These are phyloP conservation scores for Zopfochytrium polystomum DNA, from an alignment of 371 early-diverging fungal genomes.

Conservation along the genomic window DNA sequence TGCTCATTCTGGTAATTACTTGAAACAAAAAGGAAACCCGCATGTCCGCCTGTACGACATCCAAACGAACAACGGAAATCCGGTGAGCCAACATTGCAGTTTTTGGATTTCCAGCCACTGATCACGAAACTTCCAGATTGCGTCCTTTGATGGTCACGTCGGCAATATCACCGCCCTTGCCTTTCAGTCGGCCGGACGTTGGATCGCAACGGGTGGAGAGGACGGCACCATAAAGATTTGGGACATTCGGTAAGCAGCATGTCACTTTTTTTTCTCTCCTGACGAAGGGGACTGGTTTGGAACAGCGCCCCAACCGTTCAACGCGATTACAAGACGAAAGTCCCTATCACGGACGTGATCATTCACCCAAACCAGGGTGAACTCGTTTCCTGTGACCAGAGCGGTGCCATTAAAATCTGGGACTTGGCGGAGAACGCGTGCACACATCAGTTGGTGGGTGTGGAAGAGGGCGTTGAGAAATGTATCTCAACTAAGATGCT, in stretches of 20 bases:
- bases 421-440: conserved; percentile 85
- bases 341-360: conserved; percentile 88
- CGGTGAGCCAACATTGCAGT: conserved; percentile 51
- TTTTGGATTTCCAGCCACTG: too few species aligned
- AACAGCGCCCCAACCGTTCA: conserved; percentile 70
- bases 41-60: conserved; percentile 82
- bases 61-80: conserved; percentile 72
- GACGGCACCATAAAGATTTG: conserved; percentile 91
- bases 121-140: conserved; percentile 53
- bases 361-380: conserved; percentile 96
- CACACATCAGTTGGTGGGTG: conserved; percentile 82
- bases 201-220: conserved; percentile 91
- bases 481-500: too few species aligned
- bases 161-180: conserved; percentile 89
- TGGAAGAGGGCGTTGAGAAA: too few species aligned
- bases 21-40: conserved; percentile 61
- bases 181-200: conserved; percentile 89
- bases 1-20: not conserved
- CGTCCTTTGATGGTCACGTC: conserved; percentile 82
- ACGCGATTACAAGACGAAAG: conserved; percentile 81
- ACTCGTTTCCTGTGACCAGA: conserved; percentile 90
- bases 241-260: conserved; percentile 60
- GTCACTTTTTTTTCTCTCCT: conserved; percentile 1
- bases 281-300: not conserved
- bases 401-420: conserved; percentile 90